Conservation (phyloP, 1,284 basidiomycete species). For the Hortiboletus rubellus region DNA sequence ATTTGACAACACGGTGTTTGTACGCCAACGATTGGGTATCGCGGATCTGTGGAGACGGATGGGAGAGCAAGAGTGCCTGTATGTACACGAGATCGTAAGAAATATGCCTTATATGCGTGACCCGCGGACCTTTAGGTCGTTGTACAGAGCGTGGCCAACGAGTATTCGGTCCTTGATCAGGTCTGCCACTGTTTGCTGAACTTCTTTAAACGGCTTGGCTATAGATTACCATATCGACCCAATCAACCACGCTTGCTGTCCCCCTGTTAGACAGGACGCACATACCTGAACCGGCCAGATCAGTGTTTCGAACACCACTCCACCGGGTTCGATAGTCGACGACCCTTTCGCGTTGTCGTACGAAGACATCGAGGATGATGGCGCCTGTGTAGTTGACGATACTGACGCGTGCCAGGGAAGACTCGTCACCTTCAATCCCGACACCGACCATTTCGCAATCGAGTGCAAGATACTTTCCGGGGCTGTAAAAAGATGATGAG, state of each 20-base stretch:
- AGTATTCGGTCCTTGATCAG: slow-evolving; percentile 81
- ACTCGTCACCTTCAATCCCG: slow-evolving; percentile 77
- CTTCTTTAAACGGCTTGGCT: slow-evolving; percentile 79
- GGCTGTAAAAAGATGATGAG: slow-evolving; percentile 41
- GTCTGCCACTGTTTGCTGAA: slow-evolving; percentile 80
- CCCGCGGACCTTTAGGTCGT: slow-evolving; percentile 78
- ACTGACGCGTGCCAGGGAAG: slow-evolving; percentile 87
- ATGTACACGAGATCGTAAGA: not conserved
- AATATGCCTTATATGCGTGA: not conserved
- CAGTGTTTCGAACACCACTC: slow-evolving; percentile 79
- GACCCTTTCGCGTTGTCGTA: slow-evolving; percentile 84
- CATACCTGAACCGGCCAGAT: slow-evolving; percentile 67
- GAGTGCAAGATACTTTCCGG: slow-evolving; percentile 79
- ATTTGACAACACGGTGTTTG: slow-evolving; percentile 59
- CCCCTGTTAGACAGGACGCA: not conserved
- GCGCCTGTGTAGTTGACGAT: slow-evolving; percentile 90
- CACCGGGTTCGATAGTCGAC: slow-evolving; percentile 94
- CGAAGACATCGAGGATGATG: slow-evolving; percentile 83
- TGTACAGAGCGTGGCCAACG: slow-evolving; percentile 92
- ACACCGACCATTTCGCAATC: slow-evolving; percentile 99
- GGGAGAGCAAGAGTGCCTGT: slow-evolving; percentile 87
- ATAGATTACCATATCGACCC: not conserved
- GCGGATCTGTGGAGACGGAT: slow-evolving; percentile 75
- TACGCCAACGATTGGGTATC: slow-evolving; percentile 79
- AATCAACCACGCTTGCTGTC: not conserved